Conservation (phyloP, 2,329 filamentous ascomycete genomes). For the Xylaria arbuscula region DNA sequence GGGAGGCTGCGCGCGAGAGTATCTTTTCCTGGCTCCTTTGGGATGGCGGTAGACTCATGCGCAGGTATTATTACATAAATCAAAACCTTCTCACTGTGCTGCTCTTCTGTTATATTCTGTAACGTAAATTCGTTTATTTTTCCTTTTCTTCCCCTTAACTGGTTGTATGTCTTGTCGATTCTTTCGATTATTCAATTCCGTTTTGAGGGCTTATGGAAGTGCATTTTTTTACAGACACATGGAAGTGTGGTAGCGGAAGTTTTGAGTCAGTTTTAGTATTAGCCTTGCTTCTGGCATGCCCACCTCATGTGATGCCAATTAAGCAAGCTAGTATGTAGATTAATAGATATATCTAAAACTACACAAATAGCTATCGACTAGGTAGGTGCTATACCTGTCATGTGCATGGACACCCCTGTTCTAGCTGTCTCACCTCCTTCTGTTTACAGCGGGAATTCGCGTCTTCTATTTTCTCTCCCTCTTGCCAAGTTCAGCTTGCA, state of each 20-base stretch:
- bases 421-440: background rate
- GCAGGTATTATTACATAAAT: background rate
- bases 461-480: background rate
- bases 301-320: background rate
- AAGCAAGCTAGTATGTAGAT: background rate
- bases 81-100: background rate
- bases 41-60: background rate
- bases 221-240: background rate
- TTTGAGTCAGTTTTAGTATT: background rate
- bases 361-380: background rate
- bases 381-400: background rate
- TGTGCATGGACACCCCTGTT: background rate
- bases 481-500: background rate
- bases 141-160: no score
- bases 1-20: background rate
- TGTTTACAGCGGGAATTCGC: background rate
- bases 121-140: no score
- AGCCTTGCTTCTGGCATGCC: background rate
- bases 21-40: background rate
- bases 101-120: background rate
- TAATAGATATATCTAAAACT: constrained; percentile 4
- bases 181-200: no score
- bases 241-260: background rate
- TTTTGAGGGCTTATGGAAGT: background rate
- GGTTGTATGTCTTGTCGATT: no score